Conservation (phyloP, 169 alveolate species). For the Perkinsus olseni region DNA sequence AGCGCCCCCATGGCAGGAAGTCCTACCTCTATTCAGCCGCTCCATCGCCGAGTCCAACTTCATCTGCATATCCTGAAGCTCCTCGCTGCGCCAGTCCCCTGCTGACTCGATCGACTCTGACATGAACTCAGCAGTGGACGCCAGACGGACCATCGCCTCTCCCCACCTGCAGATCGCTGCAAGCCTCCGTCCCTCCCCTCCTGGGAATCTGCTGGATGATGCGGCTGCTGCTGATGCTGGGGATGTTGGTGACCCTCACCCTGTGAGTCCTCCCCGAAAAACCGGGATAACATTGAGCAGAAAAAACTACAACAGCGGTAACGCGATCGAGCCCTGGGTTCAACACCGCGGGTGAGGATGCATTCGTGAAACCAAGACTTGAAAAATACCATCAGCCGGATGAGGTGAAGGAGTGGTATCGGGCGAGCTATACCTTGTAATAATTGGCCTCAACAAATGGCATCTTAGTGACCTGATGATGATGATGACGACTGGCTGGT, state of each 20-base stretch:
- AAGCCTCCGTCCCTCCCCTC: neutral
- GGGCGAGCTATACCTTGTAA: constrained; percentile 20
- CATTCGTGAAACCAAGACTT: neutral
- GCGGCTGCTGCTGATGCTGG: too few relatives aligned
- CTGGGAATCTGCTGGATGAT: too few relatives aligned
- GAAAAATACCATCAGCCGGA: neutral
- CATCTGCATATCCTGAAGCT: neutral
- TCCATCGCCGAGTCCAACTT: neutral
- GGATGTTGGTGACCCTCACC: neutral
- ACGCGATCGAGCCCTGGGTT: too few relatives aligned
- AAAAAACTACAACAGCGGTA: neutral
- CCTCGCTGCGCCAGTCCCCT: neutral
- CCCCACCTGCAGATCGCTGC: neutral
- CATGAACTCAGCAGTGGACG: too few relatives aligned
- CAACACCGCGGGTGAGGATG: too few relatives aligned
- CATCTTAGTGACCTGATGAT: constrained; percentile 25
- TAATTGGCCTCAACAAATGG: constrained; percentile 54
- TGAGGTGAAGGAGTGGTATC: neutral
- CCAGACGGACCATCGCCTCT: neutral
- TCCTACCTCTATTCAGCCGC: neutral
- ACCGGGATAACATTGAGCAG: neutral
- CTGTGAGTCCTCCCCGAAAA: neutral
- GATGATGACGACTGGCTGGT: neutral
- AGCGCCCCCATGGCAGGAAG: neutral
- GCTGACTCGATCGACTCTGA: neutral